Evolutionary conservation across 495 filamentous ascomycete species (phyloP), one percentile per base, ranked within the genome.

Genomic region (Penicillium antarcticum): DNA sequence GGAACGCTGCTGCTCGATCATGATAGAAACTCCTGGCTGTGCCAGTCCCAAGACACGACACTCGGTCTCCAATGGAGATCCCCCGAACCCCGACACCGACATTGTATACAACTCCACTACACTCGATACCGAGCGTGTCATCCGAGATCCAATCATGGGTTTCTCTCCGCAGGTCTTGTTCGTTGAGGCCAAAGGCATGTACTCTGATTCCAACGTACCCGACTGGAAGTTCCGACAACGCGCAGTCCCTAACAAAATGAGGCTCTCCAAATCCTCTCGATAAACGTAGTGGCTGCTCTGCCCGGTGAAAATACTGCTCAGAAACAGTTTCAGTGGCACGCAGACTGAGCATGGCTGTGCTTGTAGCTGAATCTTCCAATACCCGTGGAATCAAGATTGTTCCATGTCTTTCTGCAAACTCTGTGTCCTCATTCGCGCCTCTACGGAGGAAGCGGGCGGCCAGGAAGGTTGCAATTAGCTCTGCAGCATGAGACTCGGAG

Each of bases 21-120:
- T 58, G 46, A 44, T 67, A 62, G 12, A 42, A 50, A 16, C 41
- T 62, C 14, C 51, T 45, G 8, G 57, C 51, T 3, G 55, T 59
- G 4, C 62, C 65, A 2, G 54, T 51, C 9, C 55, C 56, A 29
- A 72, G 51, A 31, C 69, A 60, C 2, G 60, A 65, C 6, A 82
- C 80, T 0, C 80, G 70, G 34, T 83, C 71, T 4, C 80, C 80
- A 4, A 67, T 45, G 12, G 62, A 51, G 14, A 77, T 53, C 7
- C 39, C 32, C 12, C 56, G 48, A 5, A 77, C 69, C 0, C 33
- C 52, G 4, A 45, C 10, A 2, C 64, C 64, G 6, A 67, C 58
- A 1, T 52, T 38, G 14, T 63, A 65, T 6, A 83, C 65, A 6
- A 76, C 43, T 13, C 79, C 80, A 34, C 65, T 63, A 40, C 71